phyloP scores from a whole-genome alignment of 2,329 filamentous ascomycete species.

The Fusarium sp. region DNA sequence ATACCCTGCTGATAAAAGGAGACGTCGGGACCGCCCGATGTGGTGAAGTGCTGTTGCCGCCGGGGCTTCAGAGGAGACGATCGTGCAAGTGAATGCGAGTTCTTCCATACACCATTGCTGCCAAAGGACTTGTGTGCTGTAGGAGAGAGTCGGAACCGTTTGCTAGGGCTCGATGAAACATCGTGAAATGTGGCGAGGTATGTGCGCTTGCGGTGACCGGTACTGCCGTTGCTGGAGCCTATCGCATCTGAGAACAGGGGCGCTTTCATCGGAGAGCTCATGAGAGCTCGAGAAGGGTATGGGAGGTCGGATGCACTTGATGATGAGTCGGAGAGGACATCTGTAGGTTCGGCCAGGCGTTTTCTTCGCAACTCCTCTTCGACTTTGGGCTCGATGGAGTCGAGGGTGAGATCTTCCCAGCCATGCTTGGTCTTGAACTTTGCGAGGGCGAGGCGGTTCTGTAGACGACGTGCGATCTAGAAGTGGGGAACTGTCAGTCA shows the following conservation, averaged over 20 bases:
- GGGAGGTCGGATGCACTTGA: constrained; percentile 83
- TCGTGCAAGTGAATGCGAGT: constrained; percentile 78
- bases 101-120: constrained; percentile 76
- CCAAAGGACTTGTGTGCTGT: constrained; percentile 68
- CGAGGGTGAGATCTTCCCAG: constrained; percentile 89
- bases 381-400: constrained; percentile 85
- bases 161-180: constrained; percentile 67
- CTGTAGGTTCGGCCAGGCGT: constrained; percentile 71
- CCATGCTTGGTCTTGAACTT: constrained; percentile 98
- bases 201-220: constrained; percentile 72
- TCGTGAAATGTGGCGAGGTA: constrained; percentile 70
- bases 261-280: constrained; percentile 86
- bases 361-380: constrained; percentile 82
- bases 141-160: constrained; percentile 75
- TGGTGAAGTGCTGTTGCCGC: constrained; percentile 79
- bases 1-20: constrained; percentile 82
- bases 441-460: constrained; percentile 93
- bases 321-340: constrained; percentile 86
- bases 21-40: constrained; percentile 75
- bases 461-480: constrained; percentile 91
- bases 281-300: constrained; percentile 74
- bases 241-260: constrained; percentile 87
- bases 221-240: constrained; percentile 75
- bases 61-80: constrained; percentile 87
- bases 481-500: constrained; percentile 40